phyloP scores from a whole-genome alignment of 139 green algal species.

The Tetradesmus obliquus region DNA sequence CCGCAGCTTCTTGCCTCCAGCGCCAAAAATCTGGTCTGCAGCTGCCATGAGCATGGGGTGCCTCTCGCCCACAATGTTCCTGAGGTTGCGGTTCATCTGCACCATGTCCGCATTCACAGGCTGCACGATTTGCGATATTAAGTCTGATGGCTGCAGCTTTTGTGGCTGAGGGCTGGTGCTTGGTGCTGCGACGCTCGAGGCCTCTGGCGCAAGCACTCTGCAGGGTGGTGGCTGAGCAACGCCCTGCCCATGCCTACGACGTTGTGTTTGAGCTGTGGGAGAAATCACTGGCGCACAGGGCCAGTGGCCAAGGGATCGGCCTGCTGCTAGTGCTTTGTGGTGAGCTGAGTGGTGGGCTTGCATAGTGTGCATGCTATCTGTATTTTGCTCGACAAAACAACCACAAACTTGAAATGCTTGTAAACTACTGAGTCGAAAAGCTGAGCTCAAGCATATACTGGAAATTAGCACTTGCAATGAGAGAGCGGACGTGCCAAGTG shows the following conservation, averaged over 20 bases:
- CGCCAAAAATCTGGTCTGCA: constrained; percentile 98
- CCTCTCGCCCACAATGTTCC: constrained; percentile 90
- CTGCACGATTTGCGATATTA: constrained; percentile 66
- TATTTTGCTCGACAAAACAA: background rate
- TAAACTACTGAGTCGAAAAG: background rate
- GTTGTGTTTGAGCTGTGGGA: background rate
- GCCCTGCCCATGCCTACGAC: background rate
- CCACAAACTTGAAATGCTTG: background rate
- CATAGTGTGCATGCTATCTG: background rate
- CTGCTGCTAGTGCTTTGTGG: background rate
- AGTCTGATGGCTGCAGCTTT: constrained; percentile 32
- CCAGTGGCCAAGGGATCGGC: background rate
- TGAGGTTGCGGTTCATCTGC: constrained; percentile 85
- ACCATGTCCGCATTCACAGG: constrained; percentile 88
- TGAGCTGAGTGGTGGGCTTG: background rate
- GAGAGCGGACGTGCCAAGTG: background rate
- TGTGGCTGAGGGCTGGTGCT: background rate
- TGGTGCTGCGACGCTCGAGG: background rate
- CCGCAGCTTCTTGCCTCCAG: constrained; percentile 94
- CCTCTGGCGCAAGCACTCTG: background rate
- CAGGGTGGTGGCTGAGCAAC: background rate
- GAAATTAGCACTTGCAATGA: background rate
- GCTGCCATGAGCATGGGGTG: constrained; percentile 96
- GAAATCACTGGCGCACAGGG: background rate
- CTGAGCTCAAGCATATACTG: background rate